Base-by-base conservation (phyloP, 345 rosid genomes). In the Pistacia vera region DNA sequence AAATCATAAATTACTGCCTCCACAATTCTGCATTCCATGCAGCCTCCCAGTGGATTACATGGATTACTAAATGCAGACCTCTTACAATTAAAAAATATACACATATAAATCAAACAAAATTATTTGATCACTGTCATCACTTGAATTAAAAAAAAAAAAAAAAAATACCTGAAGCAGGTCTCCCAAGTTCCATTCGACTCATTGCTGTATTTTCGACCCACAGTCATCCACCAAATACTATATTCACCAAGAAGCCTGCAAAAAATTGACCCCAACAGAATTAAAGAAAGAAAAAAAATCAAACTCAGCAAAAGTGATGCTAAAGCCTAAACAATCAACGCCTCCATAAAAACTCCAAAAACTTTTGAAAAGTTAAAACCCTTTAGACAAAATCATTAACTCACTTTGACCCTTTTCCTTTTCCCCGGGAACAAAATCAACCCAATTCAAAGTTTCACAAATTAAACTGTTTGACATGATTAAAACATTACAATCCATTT, bases 111-210 rank as follows among this genome's bases (percentile, higher is more conserved):
- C 11, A 13, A 56, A 56, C 12, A 63, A 58, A 60, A 60, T 9
- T 17, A 30, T 65, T 7, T 8, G 38, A 68, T 28, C 52, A 71
- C 16, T 28, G 13, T n/a, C 2, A 52, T 22, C 63, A 67, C 22
- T 35, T 13, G 56, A 44, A 56, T 49, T 46, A 13, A 38, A 48
- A 8, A 54, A 13, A 38, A 48, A 8, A 22, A 22, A 22, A 22
- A 36, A 49, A 55, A 82, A 71, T 77, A 91, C 97, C 92, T 79
- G 97, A 90, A 82, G 81, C 66, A 78, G 86, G 71, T 76, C 81
- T 82, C 56, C 82, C 85, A 63, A 82, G 88, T 66, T 88, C 91
- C 41, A 83, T 76, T 11, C 78, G n/a, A 78, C 84, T 95, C 95
- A 90, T 91, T 75, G 85, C 91, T 88, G 76, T 73, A 75, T 75